Evolutionary conservation across 345 rosid species (phyloP).

Genomic region (Melastoma malabathricum): DNA sequence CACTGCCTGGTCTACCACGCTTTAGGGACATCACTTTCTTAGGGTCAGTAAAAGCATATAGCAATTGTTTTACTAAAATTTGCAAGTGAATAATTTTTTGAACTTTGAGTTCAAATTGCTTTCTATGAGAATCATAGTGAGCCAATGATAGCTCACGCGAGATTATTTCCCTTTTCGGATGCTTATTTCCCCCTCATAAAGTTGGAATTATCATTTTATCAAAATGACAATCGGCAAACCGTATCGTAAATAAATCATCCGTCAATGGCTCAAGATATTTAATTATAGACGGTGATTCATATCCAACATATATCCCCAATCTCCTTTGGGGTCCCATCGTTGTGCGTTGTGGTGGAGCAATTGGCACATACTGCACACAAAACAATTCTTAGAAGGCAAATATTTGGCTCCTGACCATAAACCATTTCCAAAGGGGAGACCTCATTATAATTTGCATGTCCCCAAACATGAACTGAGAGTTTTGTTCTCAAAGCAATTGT

Average conservation of each 20-base stretch:
- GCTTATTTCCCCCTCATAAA: neutral
- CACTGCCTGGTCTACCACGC: too few species aligned
- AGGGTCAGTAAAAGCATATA: too few species aligned
- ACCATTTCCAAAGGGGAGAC: too few species aligned
- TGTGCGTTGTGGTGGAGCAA: too few species aligned
- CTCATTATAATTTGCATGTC: neutral
- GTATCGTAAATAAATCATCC: neutral
- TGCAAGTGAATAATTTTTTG: neutral
- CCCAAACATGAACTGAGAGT: neutral
- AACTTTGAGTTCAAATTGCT: neutral
- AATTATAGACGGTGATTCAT: neutral
- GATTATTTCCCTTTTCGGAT: neutral
- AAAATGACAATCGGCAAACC: neutral
- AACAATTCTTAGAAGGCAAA: too few species aligned
- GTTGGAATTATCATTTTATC: neutral
- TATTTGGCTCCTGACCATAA: too few species aligned
- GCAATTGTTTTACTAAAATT: too few species aligned
- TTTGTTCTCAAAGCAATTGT: neutral
- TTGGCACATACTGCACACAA: too few species aligned
- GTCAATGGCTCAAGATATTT: neutral
- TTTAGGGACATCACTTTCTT: too few species aligned
- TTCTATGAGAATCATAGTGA: neutral
- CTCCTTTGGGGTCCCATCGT: too few species aligned
- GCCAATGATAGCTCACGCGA: neutral
- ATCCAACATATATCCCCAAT: too few species aligned